A percentile compares a stretch with the other conserved stretches of the same genome.
phyloP scores from a whole-genome alignment of 2,329 filamentous ascomycete species.

The Stemphylium beticola region DNA sequence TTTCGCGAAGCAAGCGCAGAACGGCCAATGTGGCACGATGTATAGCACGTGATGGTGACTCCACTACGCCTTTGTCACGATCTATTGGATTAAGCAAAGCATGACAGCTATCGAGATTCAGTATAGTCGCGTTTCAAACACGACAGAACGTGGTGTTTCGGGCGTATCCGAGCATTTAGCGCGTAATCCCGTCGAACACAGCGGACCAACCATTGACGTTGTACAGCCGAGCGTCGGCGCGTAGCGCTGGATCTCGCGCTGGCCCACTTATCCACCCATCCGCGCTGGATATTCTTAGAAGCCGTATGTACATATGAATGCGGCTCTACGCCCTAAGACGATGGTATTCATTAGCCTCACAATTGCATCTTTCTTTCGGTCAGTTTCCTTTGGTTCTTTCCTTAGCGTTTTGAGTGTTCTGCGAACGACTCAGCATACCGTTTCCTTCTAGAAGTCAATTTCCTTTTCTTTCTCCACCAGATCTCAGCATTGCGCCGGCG shows the following conservation, averaged over 20 bases:
- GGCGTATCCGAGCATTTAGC: constrained; percentile 13
- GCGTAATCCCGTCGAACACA: constrained; percentile 11
- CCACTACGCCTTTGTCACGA: not conserved
- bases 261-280: constrained; percentile 12
- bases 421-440: constrained; percentile 15
- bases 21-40: not conserved
- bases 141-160: constrained; percentile 19
- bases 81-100: constrained; percentile 8
- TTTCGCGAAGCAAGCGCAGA: not conserved
- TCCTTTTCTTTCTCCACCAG: constrained; percentile 3
- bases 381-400: constrained; percentile 11
- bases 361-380: constrained; percentile 12
- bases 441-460: not conserved
- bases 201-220: constrained; percentile 24
- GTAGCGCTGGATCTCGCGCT: constrained; percentile 27
- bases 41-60: not conserved
- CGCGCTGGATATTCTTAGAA: constrained; percentile 23
- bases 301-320: constrained; percentile 14
- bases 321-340: constrained; percentile 1
- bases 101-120: not conserved
- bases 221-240: constrained; percentile 27
- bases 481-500: constrained; percentile 11
- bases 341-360: constrained; percentile 8
- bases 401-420: constrained; percentile 18
- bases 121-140: constrained; percentile 23